Conservation (phyloP, 306 rosid genomes). For the Citrullus amarus region DNA sequence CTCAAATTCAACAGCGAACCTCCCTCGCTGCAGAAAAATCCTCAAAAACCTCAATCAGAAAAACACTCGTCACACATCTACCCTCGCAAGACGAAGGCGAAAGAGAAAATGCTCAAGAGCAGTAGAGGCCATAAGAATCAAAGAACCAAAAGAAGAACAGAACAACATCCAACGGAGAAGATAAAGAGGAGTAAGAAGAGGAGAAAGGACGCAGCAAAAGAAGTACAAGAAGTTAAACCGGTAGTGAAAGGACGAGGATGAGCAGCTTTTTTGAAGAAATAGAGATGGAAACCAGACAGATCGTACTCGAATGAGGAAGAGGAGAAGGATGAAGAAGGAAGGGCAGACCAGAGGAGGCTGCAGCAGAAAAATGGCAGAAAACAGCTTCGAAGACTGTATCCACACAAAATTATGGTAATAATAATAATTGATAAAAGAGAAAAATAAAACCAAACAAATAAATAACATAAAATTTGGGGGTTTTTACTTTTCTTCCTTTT, state of each 20-base stretch:
- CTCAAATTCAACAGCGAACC: slow-evolving; percentile 2
- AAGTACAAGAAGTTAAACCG: slow-evolving; percentile 2
- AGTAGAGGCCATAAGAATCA: neutral
- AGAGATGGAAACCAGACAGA: slow-evolving; percentile 19
- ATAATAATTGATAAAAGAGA: neutral
- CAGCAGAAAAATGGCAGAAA: slow-evolving; percentile 23
- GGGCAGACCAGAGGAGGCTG: slow-evolving; percentile 13
- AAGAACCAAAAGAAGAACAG: neutral
- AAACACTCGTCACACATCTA: neutral
- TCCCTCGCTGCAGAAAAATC: slow-evolving; percentile 16
- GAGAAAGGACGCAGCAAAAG: neutral
- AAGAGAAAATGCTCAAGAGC: neutral
- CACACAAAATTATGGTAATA: slow-evolving; percentile 38
- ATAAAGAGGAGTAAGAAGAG: neutral
- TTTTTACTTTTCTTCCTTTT: neutral
- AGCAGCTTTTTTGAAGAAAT: slow-evolving; percentile 21
- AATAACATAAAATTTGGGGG: neutral
- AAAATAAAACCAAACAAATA: neutral
- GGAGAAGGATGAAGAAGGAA: slow-evolving; percentile 11
- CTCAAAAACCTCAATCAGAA: slow-evolving; percentile 7
- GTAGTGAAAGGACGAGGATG: neutral
- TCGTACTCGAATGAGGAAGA: slow-evolving; percentile 20
- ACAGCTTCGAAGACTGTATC: slow-evolving; percentile 45
- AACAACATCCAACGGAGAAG: neutral
- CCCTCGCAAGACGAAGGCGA: slow-evolving; percentile 18